phyloP scores from a whole-genome alignment of 148 eudicot genomes.

The Linanthus parryae region DNA sequence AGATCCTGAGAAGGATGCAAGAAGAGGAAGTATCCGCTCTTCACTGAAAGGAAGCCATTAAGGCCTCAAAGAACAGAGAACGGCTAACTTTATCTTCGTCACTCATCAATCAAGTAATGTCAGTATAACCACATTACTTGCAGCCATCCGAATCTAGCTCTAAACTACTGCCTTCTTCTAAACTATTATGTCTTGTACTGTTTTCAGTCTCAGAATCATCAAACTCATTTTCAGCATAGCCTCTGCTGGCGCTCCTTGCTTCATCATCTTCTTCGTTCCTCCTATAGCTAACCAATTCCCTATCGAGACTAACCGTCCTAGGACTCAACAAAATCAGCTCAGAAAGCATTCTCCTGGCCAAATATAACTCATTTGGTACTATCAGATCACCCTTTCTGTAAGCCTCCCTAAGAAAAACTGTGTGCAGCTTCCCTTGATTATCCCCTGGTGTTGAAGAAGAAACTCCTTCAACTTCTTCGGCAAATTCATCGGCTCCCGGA shows the following conservation, averaged over 20 bases:
- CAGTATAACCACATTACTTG: too few relatives aligned
- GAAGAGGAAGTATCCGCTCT: too few relatives aligned
- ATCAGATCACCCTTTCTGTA: conserved; percentile 80
- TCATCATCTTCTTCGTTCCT: conserved; percentile 32
- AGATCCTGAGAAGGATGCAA: too few relatives aligned
- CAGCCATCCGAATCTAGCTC: too few relatives aligned
- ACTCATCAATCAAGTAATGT: too few relatives aligned
- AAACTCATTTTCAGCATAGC: conserved; percentile 10
- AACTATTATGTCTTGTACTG: too few relatives aligned
- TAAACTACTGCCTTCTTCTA: too few relatives aligned
- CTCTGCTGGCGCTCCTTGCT: conserved; percentile 7
- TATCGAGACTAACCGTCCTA: conserved; percentile 52
- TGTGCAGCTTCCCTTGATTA: conserved; percentile 91
- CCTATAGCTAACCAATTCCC: conserved; percentile 47
- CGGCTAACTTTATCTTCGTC: too few relatives aligned
- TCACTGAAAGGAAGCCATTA: too few relatives aligned
- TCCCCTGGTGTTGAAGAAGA: conserved; percentile 89
- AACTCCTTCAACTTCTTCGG: conserved; percentile 90
- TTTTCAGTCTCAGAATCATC: conserved; percentile 10
- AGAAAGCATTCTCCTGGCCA: conserved; percentile 81
- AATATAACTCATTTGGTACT: conserved; percentile 81
- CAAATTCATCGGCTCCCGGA: conserved; percentile 65
- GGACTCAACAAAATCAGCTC: conserved; percentile 63
- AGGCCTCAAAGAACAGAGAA: too few relatives aligned
- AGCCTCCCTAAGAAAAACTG: conserved; percentile 88